Evolutionary conservation across 176 grass and related monocot species (phyloP).

Genomic region (Tuctoria greenei): DNA sequence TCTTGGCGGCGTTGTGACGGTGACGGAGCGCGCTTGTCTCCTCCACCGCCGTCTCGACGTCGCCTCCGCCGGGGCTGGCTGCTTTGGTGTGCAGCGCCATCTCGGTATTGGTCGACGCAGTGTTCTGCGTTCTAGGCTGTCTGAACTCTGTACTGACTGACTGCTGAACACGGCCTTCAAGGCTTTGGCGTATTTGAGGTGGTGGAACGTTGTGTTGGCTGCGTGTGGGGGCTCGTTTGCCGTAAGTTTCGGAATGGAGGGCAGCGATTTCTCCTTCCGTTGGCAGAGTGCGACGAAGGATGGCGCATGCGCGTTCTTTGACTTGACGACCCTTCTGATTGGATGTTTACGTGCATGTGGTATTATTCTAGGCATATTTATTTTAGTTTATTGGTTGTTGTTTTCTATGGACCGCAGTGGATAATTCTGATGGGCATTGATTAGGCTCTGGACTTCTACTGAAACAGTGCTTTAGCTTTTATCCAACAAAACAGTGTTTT

Average conservation of each 20-base stretch:
- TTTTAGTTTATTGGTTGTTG: not conserved
- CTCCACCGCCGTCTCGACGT: slow-evolving; percentile 44
- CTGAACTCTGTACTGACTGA: not conserved
- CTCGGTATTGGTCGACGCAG: slow-evolving; percentile 19
- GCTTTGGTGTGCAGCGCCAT: slow-evolving; percentile 35
- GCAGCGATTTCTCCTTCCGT: not conserved
- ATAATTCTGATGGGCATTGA: not conserved
- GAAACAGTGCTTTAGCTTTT: not conserved
- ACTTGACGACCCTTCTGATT: not conserved
- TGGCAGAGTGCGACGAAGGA: not conserved
- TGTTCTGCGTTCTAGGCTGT: not conserved
- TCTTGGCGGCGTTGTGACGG: slow-evolving; percentile 31
- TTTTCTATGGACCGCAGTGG: not conserved
- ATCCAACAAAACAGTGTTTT: not conserved
- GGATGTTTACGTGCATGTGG: not conserved
- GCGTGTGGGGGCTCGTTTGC: not conserved
- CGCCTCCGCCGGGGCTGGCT: slow-evolving; percentile 7
- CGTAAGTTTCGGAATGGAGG: not conserved
- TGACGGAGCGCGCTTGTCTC: slow-evolving; percentile 41
- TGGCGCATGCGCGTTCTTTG: not conserved
- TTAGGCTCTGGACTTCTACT: not conserved
- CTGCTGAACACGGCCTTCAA: not conserved
- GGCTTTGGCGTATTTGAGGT: slow-evolving; percentile 24
- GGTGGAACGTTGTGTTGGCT: slow-evolving; percentile 1
- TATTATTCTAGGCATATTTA: not conserved